Evolutionary conservation across 1,284 basidiomycete species (phyloP).

Genomic region (Peniophora sp.): DNA sequence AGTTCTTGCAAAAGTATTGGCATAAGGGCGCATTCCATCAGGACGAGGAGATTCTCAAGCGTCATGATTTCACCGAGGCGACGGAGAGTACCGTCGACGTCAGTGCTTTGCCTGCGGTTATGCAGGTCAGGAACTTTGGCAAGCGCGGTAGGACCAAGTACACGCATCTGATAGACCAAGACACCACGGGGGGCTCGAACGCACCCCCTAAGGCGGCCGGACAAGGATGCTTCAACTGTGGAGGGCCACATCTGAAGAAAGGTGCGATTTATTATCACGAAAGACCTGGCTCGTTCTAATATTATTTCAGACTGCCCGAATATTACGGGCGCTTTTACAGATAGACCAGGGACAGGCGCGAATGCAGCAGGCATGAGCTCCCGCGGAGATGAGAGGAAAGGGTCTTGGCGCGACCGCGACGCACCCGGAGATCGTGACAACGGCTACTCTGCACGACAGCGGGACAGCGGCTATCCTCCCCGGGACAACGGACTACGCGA

Average conservation of each 20-base stretch:
- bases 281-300: not conserved
- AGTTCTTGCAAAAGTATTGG: constrained; percentile 97
- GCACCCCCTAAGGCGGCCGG: constrained; percentile 46
- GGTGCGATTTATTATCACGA: constrained; percentile 33
- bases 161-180: constrained; percentile 92
- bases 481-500: constrained; percentile 17
- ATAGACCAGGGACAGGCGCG: constrained; percentile 34
- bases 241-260: constrained; percentile 85
- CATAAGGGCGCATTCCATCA: constrained; percentile 99
- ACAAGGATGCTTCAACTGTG: constrained; percentile 85
- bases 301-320: constrained; percentile 60
- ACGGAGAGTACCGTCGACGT: constrained; percentile 86
- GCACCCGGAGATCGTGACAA: constrained; percentile 1
- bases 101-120: constrained; percentile 82
- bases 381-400: constrained; percentile 17
- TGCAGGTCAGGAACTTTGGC: constrained; percentile 97
- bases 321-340: constrained; percentile 42
- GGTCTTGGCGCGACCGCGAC: constrained; percentile 34
- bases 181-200: constrained; percentile 61
- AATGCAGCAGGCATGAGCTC: constrained; percentile 31
- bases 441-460: constrained; percentile 9
- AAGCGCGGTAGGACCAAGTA: constrained; percentile 91
- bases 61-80: constrained; percentile 83
- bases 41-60: constrained; percentile 84
- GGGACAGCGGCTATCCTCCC: constrained; percentile 4